Conservation (phyloP, 768 basidiomycete species). For the Tulasnella sp. region DNA sequence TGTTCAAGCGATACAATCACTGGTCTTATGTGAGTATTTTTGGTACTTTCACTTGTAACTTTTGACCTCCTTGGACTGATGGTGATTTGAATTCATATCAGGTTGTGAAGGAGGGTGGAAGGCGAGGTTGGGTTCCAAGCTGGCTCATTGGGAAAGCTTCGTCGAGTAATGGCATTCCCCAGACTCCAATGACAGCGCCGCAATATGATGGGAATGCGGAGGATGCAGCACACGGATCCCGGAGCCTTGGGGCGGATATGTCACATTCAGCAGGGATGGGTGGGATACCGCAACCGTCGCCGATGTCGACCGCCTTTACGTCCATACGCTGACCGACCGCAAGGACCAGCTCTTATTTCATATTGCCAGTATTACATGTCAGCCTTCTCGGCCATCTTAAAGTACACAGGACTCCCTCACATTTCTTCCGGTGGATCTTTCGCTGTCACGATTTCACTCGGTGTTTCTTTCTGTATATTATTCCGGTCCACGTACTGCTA, state of each 20-base stretch:
- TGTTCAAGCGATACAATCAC: constrained; percentile 97
- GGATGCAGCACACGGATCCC: background rate
- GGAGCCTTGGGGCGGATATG: background rate
- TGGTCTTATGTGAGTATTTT: constrained; percentile 70
- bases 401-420: too few relatives aligned
- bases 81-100: constrained; percentile 25
- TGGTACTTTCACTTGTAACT: too few relatives aligned
- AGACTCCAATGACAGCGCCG: background rate
- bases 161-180: constrained; percentile 20
- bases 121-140: constrained; percentile 24
- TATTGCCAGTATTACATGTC: too few relatives aligned
- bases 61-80: constrained; percentile 18
- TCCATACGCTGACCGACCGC: background rate
- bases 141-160: constrained; percentile 92
- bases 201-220: constrained; percentile 1
- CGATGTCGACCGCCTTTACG: constrained; percentile 2
- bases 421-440: too few relatives aligned
- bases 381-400: too few relatives aligned
- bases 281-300: background rate
- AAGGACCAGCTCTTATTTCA: too few relatives aligned
- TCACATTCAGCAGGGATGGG: background rate
- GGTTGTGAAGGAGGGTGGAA: constrained; percentile 84
- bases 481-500: too few relatives aligned
- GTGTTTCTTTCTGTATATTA: too few relatives aligned
- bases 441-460: too few relatives aligned